phyloP scores from a whole-genome alignment of 73 alveolate genomes.

The Blepharisma japonicum region DNA sequence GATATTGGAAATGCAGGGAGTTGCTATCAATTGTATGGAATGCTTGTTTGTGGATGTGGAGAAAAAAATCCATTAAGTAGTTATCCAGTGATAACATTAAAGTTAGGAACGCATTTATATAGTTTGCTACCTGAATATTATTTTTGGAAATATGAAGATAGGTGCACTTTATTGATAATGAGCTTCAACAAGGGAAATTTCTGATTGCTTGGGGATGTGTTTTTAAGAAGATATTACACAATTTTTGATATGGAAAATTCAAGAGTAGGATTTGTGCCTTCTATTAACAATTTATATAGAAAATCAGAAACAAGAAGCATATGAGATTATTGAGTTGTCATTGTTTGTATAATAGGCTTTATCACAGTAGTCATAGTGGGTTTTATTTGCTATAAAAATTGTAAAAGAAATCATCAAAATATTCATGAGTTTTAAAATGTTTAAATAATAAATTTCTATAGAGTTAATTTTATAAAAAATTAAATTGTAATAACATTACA shows the following conservation, averaged over 20 bases:
- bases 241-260: not conserved
- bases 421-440: too few species aligned
- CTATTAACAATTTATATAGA: not conserved
- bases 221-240: constrained; percentile 18
- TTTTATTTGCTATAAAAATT: too few species aligned
- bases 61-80: not conserved
- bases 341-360: too few species aligned
- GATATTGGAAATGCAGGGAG: not conserved
- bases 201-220: not conserved
- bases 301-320: too few species aligned
- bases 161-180: not conserved
- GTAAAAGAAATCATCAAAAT: too few species aligned
- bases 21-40: not conserved
- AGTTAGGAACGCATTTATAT: not conserved
- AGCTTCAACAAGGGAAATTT: not conserved
- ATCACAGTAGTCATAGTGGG: too few species aligned
- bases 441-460: too few species aligned
- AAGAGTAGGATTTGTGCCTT: not conserved
- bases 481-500: too few species aligned
- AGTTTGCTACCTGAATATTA: not conserved
- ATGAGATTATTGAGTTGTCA: too few species aligned
- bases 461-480: too few species aligned
- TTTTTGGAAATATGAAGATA: constrained; percentile 16
- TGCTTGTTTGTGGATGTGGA: constrained; percentile 13
- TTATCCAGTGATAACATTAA: not conserved